Evolutionary conservation across 1,139 yeast species (phyloP).

Genomic region (Keqinozyma sinolaborantium): DNA sequence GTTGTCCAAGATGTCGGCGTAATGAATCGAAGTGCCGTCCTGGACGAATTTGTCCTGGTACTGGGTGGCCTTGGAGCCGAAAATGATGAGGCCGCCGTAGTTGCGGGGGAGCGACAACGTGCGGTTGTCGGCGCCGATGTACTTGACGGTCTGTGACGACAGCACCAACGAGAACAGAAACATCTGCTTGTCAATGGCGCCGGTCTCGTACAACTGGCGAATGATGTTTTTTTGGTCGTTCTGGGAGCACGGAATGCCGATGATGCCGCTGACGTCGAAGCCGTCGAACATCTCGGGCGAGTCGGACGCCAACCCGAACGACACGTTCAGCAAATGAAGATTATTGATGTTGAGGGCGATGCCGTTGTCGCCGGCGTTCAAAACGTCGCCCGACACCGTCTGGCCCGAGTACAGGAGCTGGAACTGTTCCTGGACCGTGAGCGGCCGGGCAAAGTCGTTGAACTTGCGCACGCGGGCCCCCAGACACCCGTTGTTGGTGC

Average conservation of each 20-base stretch:
- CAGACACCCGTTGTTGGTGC: conserved; percentile 45
- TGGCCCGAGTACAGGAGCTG: conserved; percentile 53
- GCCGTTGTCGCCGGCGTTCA: conserved; percentile 13
- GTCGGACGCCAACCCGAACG: conserved; percentile 50
- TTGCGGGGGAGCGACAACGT: conserved; percentile 9
- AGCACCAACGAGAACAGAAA: conserved; percentile 21
- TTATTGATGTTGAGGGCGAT: conserved; percentile 28
- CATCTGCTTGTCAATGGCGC: conserved; percentile 16
- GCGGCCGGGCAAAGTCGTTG: conserved; percentile 15
- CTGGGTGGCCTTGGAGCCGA: conserved; percentile 20
- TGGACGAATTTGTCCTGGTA: conserved; percentile 11
- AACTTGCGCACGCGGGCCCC: conserved; percentile 17
- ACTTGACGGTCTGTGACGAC: conserved; percentile 12
- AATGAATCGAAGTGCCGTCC: conserved; percentile 21
- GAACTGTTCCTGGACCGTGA: conserved; percentile 23
- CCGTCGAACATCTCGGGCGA: conserved; percentile 53
- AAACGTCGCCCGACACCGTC: conserved; percentile 48
- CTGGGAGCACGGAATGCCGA: conserved; percentile 52
- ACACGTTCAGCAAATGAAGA: conserved; percentile 35
- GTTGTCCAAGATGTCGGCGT: conserved; percentile 36
- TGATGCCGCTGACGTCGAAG: conserved; percentile 56
- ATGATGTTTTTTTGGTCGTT: conserved; percentile 16
- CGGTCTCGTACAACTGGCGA: conserved; percentile 15
- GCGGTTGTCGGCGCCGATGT: conserved; percentile 7
- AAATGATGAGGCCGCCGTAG: conserved; percentile 25